Percentiles rank a stretch among this genome's conserved stretches.
Evolutionary conservation across 495 filamentous ascomycete genomes (phyloP).

Genomic region (Aspergillus ellipticus): DNA sequence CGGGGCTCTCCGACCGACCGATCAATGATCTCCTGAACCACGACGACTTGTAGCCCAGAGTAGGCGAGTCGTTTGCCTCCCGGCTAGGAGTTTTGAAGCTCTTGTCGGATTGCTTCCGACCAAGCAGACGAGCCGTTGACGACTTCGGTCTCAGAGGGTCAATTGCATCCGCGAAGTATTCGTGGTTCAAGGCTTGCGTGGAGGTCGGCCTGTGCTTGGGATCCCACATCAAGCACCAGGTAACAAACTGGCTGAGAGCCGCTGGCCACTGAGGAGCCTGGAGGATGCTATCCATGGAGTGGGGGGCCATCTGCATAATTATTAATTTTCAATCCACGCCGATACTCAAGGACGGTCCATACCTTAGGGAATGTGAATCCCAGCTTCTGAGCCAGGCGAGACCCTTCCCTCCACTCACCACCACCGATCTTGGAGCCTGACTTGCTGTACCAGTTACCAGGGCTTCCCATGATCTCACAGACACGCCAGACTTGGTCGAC

Average conservation of each 20-base stretch:
- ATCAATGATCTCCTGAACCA: slow-evolving; percentile 97
- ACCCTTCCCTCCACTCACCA: slow-evolving; percentile 97
- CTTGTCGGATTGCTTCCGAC: slow-evolving; percentile 83
- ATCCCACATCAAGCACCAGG: slow-evolving; percentile 99
- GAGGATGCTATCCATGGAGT: slow-evolving; percentile 92
- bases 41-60: slow-evolving; percentile 75
- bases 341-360: slow-evolving; percentile 11
- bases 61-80: slow-evolving; percentile 63
- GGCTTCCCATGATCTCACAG: slow-evolving; percentile 99
- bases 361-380: slow-evolving; percentile 97
- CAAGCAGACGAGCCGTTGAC: slow-evolving; percentile 75
- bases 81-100: slow-evolving; percentile 56
- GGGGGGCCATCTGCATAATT: slow-evolving; percentile 78
- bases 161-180: slow-evolving; percentile 93
- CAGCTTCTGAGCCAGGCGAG: slow-evolving; percentile 85
- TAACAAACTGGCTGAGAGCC: slow-evolving; percentile 86
- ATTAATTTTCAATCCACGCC: slow-evolving; percentile 14
- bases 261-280: slow-evolving; percentile 88
- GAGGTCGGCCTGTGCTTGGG: slow-evolving; percentile 93
- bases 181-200: slow-evolving; percentile 84
- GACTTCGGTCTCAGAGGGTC: slow-evolving; percentile 93
- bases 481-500: slow-evolving; percentile 99
- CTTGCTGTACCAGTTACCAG: slow-evolving; percentile 96
- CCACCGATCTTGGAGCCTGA: slow-evolving; percentile 82
- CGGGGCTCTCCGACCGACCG: slow-evolving; percentile 58